Conservation (phyloP, 2,329 filamentous ascomycete genomes). For the Colletotrichum zoysiae region DNA sequence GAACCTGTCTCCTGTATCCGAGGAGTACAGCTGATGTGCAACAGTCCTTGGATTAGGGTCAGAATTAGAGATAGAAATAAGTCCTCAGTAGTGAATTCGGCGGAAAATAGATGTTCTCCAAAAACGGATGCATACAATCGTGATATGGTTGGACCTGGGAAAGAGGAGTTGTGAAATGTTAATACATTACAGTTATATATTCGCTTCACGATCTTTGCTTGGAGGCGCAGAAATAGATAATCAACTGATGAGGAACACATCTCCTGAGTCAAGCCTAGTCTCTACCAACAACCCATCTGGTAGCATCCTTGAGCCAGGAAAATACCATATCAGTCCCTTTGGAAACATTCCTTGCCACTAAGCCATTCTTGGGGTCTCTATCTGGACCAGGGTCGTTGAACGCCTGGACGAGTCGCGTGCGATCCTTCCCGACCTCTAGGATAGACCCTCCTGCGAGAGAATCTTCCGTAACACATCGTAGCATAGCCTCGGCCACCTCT, state of each 20-base stretch:
- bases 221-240: neutral
- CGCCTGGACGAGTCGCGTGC: slow-evolving; percentile 49
- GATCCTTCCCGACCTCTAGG: slow-evolving; percentile 54
- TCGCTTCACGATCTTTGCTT: too few relatives aligned
- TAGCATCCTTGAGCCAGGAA: slow-evolving; percentile 45
- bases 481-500: slow-evolving; percentile 60
- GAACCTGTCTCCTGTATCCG: too few relatives aligned
- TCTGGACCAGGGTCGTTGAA: slow-evolving; percentile 57
- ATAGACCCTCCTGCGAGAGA: slow-evolving; percentile 55
- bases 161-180: too few relatives aligned
- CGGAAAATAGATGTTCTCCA: too few relatives aligned
- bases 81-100: too few relatives aligned
- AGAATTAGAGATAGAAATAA: too few relatives aligned
- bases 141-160: too few relatives aligned
- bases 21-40: too few relatives aligned
- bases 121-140: too few relatives aligned
- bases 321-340: slow-evolving; percentile 48
- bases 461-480: slow-evolving; percentile 52
- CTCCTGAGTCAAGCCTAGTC: neutral
- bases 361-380: slow-evolving; percentile 45
- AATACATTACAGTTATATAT: too few relatives aligned
- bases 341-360: slow-evolving; percentile 47
- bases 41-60: too few relatives aligned
- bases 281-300: slow-evolving; percentile 45
- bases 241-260: too few relatives aligned